Evolutionary conservation across 2,329 filamentous ascomycete species (phyloP), one percentile per base, ranked within the genome.

Genomic region (Colletotrichum sublineola): DNA sequence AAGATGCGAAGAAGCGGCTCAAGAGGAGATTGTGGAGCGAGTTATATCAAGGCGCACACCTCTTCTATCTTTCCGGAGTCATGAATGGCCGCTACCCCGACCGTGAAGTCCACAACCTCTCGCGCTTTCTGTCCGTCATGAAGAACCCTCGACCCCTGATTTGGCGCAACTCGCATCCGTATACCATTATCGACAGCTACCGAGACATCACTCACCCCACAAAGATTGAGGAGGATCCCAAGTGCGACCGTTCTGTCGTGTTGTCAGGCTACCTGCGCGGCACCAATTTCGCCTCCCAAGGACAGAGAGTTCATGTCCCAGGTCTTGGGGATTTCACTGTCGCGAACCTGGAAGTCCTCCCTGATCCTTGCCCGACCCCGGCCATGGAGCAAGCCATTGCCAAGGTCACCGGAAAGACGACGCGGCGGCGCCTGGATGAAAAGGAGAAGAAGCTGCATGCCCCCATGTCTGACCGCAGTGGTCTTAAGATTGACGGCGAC

Each of bases 21-120:
- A 99, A 99, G 85, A 93, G 97, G 81, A 89, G 96, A 74, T 93
- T 99, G 76, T 99, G 97, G 96, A 97, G 93, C 77, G 96, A 99
- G 80, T 83, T 99, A 64, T 99, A 99, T 82, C 94, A 97, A 79
- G 96, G 96, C 67, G 96, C 97, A 7, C 97, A 99, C 80, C 86
- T 99, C 0, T 99, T 99, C 83, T 98, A 98, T 79, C 88, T 99
- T 6, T 97, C 94, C 1, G 96, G 96, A 78, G 95, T 99, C 46
- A 93, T 98, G 77, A 99, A 99, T 81, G 96, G 96, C 53, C 89
- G 96, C 75, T 99, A 99, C 78, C 97, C 96, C 0, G 96, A 99
- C 81, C 91, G 97, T 75, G 97, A 99, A 82, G 91, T 99, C 20
- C 94, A 98, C 84, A 99, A 99, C 79, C 83, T 99, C 66, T 97